phyloP scores from a whole-genome alignment of 176 grass and related monocot species.

The Alopecurus myosuroides region DNA sequence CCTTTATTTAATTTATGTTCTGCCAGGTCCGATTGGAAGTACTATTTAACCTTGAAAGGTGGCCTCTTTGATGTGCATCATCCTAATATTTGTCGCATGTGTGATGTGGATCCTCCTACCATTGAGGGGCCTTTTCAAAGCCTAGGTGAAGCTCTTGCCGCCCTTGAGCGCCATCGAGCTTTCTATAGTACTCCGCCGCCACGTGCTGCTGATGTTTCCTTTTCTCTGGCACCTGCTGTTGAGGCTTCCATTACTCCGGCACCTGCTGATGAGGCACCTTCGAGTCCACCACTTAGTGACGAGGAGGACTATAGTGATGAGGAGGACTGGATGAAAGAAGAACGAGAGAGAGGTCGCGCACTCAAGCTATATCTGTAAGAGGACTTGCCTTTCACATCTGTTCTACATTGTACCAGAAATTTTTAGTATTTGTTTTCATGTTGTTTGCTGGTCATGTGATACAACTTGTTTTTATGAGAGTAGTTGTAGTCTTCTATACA shows the following conservation, averaged over 20 bases:
- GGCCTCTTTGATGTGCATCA: not conserved
- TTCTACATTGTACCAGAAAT: not conserved
- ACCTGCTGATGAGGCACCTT: not conserved
- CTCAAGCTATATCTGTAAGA: not conserved
- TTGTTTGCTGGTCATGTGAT: not conserved
- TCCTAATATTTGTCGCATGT: not conserved
- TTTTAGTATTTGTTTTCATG: not conserved
- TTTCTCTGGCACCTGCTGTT: not conserved
- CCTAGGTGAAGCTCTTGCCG: not conserved
- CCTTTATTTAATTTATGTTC: too few species aligned
- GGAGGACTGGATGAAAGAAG: not conserved
- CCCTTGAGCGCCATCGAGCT: not conserved
- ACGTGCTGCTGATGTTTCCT: not conserved
- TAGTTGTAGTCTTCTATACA: not conserved
- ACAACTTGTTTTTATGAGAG: not conserved
- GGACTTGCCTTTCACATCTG: not conserved
- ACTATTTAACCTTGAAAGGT: not conserved
- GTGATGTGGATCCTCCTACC: not conserved
- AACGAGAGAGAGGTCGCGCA: not conserved
- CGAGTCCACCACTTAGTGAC: not conserved
- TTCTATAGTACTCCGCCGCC: not conserved
- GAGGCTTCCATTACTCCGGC: not conserved
- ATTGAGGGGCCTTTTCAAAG: not conserved
- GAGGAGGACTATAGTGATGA: too few species aligned
- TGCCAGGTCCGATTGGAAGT: not conserved